phyloP scores from a whole-genome alignment of 2,329 filamentous ascomycete genomes.

The Fusarium haematococcum region DNA sequence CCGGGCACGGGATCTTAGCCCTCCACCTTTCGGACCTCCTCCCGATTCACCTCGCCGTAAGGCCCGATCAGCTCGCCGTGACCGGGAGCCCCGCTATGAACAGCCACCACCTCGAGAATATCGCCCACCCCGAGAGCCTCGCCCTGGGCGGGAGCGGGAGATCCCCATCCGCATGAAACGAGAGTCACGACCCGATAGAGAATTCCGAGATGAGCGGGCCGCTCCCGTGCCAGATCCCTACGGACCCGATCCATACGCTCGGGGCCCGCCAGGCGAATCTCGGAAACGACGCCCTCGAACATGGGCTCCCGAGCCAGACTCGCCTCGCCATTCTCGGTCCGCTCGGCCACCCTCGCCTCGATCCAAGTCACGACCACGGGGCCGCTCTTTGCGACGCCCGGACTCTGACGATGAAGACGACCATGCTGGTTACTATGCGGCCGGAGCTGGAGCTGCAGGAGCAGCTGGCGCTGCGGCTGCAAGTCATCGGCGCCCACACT shows the following conservation, averaged over 20 bases:
- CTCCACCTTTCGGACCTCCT: conserved; percentile 30
- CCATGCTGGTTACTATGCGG: conserved; percentile 25
- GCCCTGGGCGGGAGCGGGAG: conserved; percentile 20
- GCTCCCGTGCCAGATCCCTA: conserved; percentile 16
- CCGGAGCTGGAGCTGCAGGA: conserved; percentile 7
- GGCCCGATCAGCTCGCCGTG: conserved; percentile 25
- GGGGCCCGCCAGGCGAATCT: conserved; percentile 8
- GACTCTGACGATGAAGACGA: conserved; percentile 35
- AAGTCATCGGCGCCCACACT: conserved; percentile 37
- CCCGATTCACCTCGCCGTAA: conserved; percentile 36
- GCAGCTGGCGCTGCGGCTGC: conserved; percentile 12
- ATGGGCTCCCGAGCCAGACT: conserved; percentile 15
- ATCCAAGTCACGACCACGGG: conserved; percentile 28
- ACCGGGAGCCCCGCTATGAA: not conserved
- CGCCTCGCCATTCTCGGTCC: conserved; percentile 32
- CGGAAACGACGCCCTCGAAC: conserved; percentile 13
- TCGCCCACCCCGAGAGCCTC: conserved; percentile 19
- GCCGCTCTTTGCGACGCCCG: conserved; percentile 19
- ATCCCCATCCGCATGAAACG: conserved; percentile 20
- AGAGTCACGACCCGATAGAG: conserved; percentile 14
- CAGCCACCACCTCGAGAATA: not conserved
- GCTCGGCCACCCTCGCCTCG: conserved; percentile 25
- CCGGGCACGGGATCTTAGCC: conserved; percentile 25
- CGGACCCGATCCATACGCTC: conserved; percentile 15
- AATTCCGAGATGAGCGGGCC: conserved; percentile 19